Evolutionary conservation across 2,329 filamentous ascomycete genomes (phyloP), one percentile per base, ranked within the genome.

Genomic region (Diatrype stigma): DNA sequence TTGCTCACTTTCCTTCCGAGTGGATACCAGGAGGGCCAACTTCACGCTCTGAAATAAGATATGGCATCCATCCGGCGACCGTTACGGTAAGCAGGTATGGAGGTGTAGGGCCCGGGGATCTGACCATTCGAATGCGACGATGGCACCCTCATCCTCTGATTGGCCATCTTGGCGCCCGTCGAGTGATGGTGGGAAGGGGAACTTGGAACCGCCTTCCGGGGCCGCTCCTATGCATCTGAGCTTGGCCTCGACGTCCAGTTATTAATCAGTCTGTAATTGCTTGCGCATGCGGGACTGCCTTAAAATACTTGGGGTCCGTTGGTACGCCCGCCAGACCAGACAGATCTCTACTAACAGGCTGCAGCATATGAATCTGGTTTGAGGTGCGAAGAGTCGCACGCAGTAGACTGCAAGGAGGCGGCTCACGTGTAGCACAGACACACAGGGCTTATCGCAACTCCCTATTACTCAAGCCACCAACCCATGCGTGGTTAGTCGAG

Each of bases 101-200:
- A 16, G 7, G 4, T 22, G 11, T 17, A 40, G 19, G 37, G 19
- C 37, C n/a, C 16, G 48, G 45, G 47, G 44, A 37, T 47, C 46
- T 45, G 42, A 47, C 48, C 47, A 56, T 47, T 52, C 42, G 45
- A 44, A 57, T 55, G 52, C 51, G 51, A 49, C 37, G 44, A 37
- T 48, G 30, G 30, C 32, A 30, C 30, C 47, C 35, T 23, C 17
- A 17, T 7, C 11, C 50, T 45, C 22, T 57, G 49, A 60, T 60
- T 60, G 58, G 58, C 38, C 46, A 54, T 59, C 58, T 68, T 70
- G 60, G 59, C 67, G 67, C 67, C 67, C 62, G 59, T 56, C 49
- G 57, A 56, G 63, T 65, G 63, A 67, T 56, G 50, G 59, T 57
- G 59, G 56, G 58, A 50, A 52, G 26, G 26, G 26, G 26, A 30